phyloP scores from a whole-genome alignment of 2,329 filamentous ascomycete species.

The Rosellinia necatrix region DNA sequence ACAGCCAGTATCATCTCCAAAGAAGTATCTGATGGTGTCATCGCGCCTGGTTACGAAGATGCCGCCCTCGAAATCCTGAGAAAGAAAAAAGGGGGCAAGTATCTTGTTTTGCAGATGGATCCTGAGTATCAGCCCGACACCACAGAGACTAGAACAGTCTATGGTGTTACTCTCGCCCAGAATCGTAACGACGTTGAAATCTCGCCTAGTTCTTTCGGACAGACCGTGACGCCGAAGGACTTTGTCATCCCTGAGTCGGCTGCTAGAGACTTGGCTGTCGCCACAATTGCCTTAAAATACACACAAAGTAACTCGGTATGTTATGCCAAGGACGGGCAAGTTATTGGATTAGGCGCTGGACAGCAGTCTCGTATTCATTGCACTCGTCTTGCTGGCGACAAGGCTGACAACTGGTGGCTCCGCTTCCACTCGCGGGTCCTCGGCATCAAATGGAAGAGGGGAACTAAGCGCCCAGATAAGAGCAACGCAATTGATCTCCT shows the following conservation, averaged over 20 bases:
- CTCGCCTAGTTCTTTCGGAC: constrained; percentile 81
- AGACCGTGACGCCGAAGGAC: constrained; percentile 85
- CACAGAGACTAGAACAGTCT: constrained; percentile 85
- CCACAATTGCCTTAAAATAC: constrained; percentile 97
- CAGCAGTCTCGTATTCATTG: constrained; percentile 99
- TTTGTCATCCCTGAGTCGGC: constrained; percentile 77
- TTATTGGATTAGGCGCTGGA: constrained; percentile 91
- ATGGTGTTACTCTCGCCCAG: constrained; percentile 86
- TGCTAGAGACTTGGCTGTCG: constrained; percentile 86
- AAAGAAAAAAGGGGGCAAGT: constrained; percentile 98
- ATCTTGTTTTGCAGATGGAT: constrained; percentile 95
- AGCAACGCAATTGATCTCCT: constrained; percentile 97
- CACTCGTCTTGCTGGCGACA: constrained; percentile 95
- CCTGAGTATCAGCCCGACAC: constrained; percentile 79
- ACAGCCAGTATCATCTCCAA: constrained; percentile 98
- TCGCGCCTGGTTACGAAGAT: constrained; percentile 83
- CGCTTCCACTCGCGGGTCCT: constrained; percentile 92
- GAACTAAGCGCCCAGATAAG: constrained; percentile 95
- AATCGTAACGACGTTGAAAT: constrained; percentile 92
- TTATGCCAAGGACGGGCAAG: constrained; percentile 92
- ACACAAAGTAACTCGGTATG: constrained; percentile 99
- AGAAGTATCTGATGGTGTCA: constrained; percentile 96
- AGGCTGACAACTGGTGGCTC: constrained; percentile 99
- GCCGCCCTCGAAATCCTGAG: constrained; percentile 88
- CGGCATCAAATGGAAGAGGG: constrained; percentile 93